Evolutionary conservation across 2,329 filamentous ascomycete genomes (phyloP), one percentile per base, ranked within the genome.

Genomic region (Tolypocladium cylindrosporum): DNA sequence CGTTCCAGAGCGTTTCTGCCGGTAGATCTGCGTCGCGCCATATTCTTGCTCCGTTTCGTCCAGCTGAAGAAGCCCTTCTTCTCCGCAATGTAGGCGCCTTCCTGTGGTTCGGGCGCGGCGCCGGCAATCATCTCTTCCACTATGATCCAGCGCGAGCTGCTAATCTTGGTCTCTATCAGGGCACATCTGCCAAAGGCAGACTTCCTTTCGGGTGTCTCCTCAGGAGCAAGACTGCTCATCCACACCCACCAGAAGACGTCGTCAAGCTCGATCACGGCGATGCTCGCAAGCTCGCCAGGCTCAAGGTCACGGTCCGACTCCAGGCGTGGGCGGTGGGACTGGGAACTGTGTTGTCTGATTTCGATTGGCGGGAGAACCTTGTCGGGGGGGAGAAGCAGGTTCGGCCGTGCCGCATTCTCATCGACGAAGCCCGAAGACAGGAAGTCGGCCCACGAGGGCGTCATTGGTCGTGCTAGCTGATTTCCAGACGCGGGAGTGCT

Each of bases 201-300:
- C 71, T 99, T 99, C 60, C 94, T 85, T 53, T 87, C 82, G 0
- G 85, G 74, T 0, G 92, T 89, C 74, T 99, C 94, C 67, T 99
- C 94, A 0, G 86, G 89, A 1, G 93, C 91, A 67, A 99, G 77
- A 78, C 93, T 97, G 65, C 86, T 95, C 81, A 99, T 97, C 94
- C 94, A 99, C 4, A 97, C 94, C 93, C 94, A 97, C 94, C 94
- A 99, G 72, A 99, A 99, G 1, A 91, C 88, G 70, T 97, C 93
- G 66, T 99, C 94, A 6, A 99, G 79, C 61, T 94, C 87, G 58
- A 97, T 83, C 42, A 82, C 82, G 31, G 84, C 89, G 68, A 99
- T 96, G 69, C 91, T 97, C 37, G 94, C 94, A 58, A 99, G 80
- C 78, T 99, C 94, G 55, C 91, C 94, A 0, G 93, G 94, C 63